Conservation (phyloP, 257 asterid genomes). For the Ilex aquifolium region DNA sequence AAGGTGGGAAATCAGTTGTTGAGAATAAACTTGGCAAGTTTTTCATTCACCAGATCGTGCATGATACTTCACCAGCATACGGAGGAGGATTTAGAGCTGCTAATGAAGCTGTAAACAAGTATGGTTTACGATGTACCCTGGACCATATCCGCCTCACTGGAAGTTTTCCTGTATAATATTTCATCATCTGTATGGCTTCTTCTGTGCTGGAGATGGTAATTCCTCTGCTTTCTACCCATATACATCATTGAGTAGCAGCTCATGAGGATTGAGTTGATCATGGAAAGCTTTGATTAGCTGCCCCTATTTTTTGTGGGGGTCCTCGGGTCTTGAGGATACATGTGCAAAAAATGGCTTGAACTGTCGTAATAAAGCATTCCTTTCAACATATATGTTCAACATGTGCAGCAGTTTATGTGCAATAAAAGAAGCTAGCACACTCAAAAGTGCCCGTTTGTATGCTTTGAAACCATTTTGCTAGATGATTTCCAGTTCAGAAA, state of each 20-base stretch:
- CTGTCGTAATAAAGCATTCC: slow-evolving; percentile 2
- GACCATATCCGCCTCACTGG: slow-evolving; percentile 67
- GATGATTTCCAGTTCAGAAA: too few species aligned
- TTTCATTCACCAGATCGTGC: slow-evolving; percentile 83
- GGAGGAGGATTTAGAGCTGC: slow-evolving; percentile 90
- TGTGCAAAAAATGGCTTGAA: slow-evolving; percentile 3
- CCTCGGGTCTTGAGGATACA: background rate
- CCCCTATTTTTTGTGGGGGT: slow-evolving; percentile 21
- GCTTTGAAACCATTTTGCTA: slow-evolving; percentile 9
- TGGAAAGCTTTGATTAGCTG: slow-evolving; percentile 21
- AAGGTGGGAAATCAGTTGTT: slow-evolving; percentile 58
- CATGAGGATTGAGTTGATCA: slow-evolving; percentile 31
- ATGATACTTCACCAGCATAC: slow-evolving; percentile 87
- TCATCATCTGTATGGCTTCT: too few species aligned
- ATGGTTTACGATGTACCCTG: slow-evolving; percentile 69
- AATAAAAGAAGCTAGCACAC: slow-evolving; percentile 25
- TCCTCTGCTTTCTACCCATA: slow-evolving; percentile 1
- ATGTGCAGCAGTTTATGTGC: slow-evolving; percentile 9
- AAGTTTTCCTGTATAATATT: slow-evolving; percentile 42
- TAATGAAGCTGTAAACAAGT: slow-evolving; percentile 71
- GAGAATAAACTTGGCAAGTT: slow-evolving; percentile 84
- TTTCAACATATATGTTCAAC: slow-evolving; percentile 8
- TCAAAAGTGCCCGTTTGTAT: slow-evolving; percentile 27
- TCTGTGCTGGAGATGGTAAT: background rate
- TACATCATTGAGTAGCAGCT: slow-evolving; percentile 18